Conservation (phyloP, 306 rosid genomes). For the Cucumis melo region DNA sequence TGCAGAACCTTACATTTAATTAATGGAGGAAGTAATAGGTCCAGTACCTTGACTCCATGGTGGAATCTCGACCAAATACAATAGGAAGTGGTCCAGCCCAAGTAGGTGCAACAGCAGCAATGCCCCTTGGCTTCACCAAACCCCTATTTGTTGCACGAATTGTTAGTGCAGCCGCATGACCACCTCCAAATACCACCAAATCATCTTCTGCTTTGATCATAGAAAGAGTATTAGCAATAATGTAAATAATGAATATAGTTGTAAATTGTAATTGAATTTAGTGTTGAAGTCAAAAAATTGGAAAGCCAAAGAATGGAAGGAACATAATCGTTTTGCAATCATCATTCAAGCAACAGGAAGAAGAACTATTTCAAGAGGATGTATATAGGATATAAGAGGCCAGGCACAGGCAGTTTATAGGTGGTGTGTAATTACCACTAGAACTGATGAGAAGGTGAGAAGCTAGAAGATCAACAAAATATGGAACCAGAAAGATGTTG, state of each 20-base stretch:
- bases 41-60: constrained; percentile 77
- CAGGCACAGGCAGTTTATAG: neutral
- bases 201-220: constrained; percentile 39
- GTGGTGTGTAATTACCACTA: neutral
- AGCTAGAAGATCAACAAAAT: neutral
- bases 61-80: constrained; percentile 88
- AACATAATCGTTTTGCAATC: neutral
- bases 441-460: neutral
- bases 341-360: neutral
- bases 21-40: constrained; percentile 1
- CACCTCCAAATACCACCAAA: constrained; percentile 79
- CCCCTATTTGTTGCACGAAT: constrained; percentile 74
- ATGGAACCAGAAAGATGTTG: neutral
- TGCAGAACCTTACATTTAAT: neutral
- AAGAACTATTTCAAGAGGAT: neutral
- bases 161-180: constrained; percentile 69
- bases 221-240: neutral
- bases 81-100: constrained; percentile 99
- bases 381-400: neutral
- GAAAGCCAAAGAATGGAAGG: neutral
- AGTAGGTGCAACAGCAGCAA: constrained; percentile 89
- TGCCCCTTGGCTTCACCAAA: constrained; percentile 61
- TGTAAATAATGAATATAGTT: neutral
- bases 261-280: neutral
- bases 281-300: neutral